Conservation (phyloP, 106 monocot genomes). For the Cymbidium sinense region DNA sequence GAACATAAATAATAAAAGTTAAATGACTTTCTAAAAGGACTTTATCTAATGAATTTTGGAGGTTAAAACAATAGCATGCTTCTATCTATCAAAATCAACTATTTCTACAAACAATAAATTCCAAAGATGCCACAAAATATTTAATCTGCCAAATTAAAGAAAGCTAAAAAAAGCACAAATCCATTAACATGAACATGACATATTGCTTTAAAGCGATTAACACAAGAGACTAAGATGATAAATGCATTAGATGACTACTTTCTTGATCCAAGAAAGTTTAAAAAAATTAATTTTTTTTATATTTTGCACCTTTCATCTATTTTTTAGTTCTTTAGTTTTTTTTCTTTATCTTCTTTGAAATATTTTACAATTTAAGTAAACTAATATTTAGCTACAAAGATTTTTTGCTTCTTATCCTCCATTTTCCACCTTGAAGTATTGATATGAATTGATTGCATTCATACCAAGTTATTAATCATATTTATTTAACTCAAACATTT, state of each 20-base stretch:
- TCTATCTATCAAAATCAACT: not conserved
- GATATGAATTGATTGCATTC: not conserved
- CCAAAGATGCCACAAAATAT: not conserved
- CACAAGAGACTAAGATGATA: not conserved
- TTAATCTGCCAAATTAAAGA: not conserved
- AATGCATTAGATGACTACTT: not conserved
- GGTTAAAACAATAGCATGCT: not conserved
- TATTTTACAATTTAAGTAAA: not conserved
- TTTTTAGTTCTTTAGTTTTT: not conserved
- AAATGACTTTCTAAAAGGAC: not conserved
- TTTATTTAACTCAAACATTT: not conserved
- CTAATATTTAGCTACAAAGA: not conserved
- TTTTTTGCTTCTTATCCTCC: not conserved
- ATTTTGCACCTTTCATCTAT: not conserved
- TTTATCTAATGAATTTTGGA: not conserved
- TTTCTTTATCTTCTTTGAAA: not conserved
- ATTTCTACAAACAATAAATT: not conserved
- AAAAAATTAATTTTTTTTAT: not conserved
- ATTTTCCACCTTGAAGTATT: not conserved
- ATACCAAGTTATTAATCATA: not conserved
- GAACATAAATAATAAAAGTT: not conserved
- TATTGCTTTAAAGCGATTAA: not conserved
- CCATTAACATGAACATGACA: not conserved
- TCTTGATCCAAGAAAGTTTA: not conserved
- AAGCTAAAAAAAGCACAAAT: not conserved